Percentiles rank a stretch among this genome's conserved stretches.
Evolutionary conservation across 352 stramenopile genomes (phyloP).

Genomic region (Blastocystis sp.): DNA sequence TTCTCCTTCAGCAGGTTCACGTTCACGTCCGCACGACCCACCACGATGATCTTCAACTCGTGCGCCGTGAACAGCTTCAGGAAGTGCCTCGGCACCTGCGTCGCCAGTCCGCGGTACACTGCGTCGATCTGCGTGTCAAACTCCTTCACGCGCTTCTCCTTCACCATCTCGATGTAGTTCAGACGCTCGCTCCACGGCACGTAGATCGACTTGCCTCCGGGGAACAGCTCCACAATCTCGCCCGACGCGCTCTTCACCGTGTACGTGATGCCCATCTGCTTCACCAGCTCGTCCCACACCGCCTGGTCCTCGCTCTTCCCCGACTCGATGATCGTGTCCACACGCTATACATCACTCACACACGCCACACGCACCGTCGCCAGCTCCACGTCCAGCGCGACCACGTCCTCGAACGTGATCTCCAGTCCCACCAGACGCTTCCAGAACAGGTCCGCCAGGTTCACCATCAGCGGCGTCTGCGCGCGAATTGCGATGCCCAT

Average conservation of each 20-base stretch:
- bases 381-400: slow-evolving; percentile 83
- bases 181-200: slow-evolving; percentile 73
- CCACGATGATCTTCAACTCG: slow-evolving; percentile 77
- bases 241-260: slow-evolving; percentile 57
- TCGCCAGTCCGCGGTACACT: slow-evolving; percentile 84
- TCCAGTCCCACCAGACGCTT: slow-evolving; percentile 84
- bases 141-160: slow-evolving; percentile 73
- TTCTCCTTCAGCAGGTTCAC: slow-evolving; percentile 77
- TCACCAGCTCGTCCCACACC: slow-evolving; percentile 20
- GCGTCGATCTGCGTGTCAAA: slow-evolving; percentile 52
- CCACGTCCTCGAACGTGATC: slow-evolving; percentile 82
- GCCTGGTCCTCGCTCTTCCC: slow-evolving; percentile 15
- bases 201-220: slow-evolving; percentile 31
- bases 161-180: slow-evolving; percentile 72
- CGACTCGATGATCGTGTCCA: slow-evolving; percentile 38
- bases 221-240: slow-evolving; percentile 68
- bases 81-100: slow-evolving; percentile 84
- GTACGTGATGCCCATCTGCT: slow-evolving; percentile 74
- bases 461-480: slow-evolving; percentile 85
- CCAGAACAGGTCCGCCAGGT: slow-evolving; percentile 86
- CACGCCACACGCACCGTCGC: background rate
- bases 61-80: slow-evolving; percentile 79
- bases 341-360: slow-evolving; percentile 2
- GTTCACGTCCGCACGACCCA: slow-evolving; percentile 75
- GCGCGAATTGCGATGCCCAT: slow-evolving; percentile 86